Base-by-base conservation (phyloP, 2,329 filamentous ascomycete species). In the Epichloe uncinata region DNA sequence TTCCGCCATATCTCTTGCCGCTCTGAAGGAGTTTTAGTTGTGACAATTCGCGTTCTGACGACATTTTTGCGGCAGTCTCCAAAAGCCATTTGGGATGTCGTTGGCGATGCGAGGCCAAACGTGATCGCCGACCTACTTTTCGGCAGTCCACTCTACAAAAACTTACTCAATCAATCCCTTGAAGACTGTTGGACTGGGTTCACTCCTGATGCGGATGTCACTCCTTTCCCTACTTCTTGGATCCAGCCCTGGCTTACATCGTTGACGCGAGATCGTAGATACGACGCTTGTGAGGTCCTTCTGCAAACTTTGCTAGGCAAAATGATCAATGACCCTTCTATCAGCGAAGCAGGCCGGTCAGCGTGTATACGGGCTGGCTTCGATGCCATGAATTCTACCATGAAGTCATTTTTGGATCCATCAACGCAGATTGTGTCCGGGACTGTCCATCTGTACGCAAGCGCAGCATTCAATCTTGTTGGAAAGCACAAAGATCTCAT, bases 61-160 rank as follows among this genome's bases (percentile, higher is more conserved):
- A 73, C 72, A 12, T 74, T 96, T 15, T 71, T 96, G 48, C 77
- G 82, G 55, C 89, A 86, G 58, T 84, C 87, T 0, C 77, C 88
- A 0, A 78, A 77, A 49, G 85, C 86, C 42, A 93, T 96, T 58
- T 96, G 91, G 91, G 84, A 88, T 58, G 84, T 88, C 2, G 84
- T 95, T 68, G 83, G 85, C 47, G 79, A 87, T 33, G 87, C 91
- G 47, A 84, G 86, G 1, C 84, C 88, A 3, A 82, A 82, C 41
- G 81, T 84, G 35, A 80, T 97, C 45, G 80, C 88, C n/a, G 89
- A 96, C 61, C 78, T 89, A 55, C 78, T 95, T 42, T 87, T 93
- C 58, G 79, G 77, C 52, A 89, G 85, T 54, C 81, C 82, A 7
- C 73, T 78, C 3, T 80, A 86, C 57, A 74, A 74, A 35, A 67